Percentiles rank a stretch among this genome's conserved stretches.
phyloP scores from a whole-genome alignment of 139 green algal species.

The Deuterostichococcus epilithicus region DNA sequence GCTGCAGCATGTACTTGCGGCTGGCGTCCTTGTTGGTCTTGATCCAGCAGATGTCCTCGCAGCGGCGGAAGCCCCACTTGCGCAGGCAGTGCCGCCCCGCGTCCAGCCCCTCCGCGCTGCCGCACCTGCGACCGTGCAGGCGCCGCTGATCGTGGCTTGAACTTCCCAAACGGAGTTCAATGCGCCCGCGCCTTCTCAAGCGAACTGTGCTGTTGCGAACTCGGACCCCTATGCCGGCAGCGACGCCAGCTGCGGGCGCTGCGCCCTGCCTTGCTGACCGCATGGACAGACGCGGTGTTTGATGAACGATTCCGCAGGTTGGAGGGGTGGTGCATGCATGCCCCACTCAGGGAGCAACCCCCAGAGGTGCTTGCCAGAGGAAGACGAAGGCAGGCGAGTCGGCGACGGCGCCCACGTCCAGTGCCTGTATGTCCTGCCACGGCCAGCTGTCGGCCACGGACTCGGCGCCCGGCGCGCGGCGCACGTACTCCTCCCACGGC shows the following conservation, averaged over 20 bases:
- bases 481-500: constrained; percentile 81
- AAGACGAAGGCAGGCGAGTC: constrained; percentile 75
- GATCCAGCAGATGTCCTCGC: constrained; percentile 81
- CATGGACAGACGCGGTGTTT: too few species aligned
- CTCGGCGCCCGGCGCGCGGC: constrained; percentile 57
- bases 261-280: too few species aligned
- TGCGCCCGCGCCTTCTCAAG: too few species aligned
- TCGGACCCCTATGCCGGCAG: too few species aligned
- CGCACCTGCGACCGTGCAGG: constrained; percentile 45
- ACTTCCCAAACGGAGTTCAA: too few species aligned
- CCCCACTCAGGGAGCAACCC: not conserved
- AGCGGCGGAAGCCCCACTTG: constrained; percentile 79
- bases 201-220: too few species aligned
- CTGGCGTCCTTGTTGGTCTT: constrained; percentile 62
- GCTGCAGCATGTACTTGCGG: constrained; percentile 28
- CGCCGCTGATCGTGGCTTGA: not conserved
- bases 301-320: too few species aligned
- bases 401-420: constrained; percentile 69
- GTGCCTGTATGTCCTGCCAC: constrained; percentile 66
- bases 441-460: constrained; percentile 51
- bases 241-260: too few species aligned
- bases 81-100: constrained; percentile 57
- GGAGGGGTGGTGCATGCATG: too few species aligned
- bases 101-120: constrained; percentile 65
- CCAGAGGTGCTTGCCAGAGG: constrained; percentile 49